These are phyloP conservation scores for Aspergillus fumigatiaffinis DNA, from an alignment of 2,329 filamentous ascomycete genomes.

Conservation along the genomic window DNA sequence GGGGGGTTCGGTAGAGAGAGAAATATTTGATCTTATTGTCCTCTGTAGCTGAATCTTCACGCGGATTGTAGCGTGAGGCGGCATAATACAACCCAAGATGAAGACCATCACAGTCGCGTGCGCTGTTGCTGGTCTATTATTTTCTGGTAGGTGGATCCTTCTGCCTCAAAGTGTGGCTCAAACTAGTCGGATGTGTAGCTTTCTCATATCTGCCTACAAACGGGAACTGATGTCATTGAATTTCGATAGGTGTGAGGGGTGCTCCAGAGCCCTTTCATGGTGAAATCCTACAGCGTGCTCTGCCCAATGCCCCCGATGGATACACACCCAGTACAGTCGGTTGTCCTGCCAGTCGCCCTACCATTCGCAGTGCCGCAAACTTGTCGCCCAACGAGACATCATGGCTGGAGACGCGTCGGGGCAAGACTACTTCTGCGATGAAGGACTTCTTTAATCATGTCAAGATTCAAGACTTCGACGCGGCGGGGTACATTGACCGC, in stretches of 20 bases:
- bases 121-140: not conserved
- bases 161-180: not conserved
- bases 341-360: constrained; percentile 67
- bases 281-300: constrained; percentile 34
- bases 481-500: constrained; percentile 64
- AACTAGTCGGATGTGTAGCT: not conserved
- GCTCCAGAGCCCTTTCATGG: constrained; percentile 8
- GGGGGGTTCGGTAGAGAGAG: not conserved
- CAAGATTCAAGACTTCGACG: constrained; percentile 75
- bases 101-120: not conserved
- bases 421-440: constrained; percentile 70
- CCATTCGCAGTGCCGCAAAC: constrained; percentile 59
- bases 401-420: constrained; percentile 70
- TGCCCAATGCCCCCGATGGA: constrained; percentile 59
- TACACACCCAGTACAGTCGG: constrained; percentile 67
- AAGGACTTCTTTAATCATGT: constrained; percentile 66
- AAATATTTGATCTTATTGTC: not conserved
- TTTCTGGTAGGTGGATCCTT: not conserved
- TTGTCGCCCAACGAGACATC: constrained; percentile 67
- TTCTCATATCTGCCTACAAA: not conserved
- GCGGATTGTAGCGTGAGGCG: not conserved
- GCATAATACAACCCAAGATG: not conserved
- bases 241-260: constrained; percentile 15
- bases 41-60: not conserved
- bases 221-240: not conserved